A percentile compares a stretch with the other conserved stretches of the same genome.
phyloP scores from a whole-genome alignment of 2,329 filamentous ascomycete species.

The Sarocladium brachiariae region DNA sequence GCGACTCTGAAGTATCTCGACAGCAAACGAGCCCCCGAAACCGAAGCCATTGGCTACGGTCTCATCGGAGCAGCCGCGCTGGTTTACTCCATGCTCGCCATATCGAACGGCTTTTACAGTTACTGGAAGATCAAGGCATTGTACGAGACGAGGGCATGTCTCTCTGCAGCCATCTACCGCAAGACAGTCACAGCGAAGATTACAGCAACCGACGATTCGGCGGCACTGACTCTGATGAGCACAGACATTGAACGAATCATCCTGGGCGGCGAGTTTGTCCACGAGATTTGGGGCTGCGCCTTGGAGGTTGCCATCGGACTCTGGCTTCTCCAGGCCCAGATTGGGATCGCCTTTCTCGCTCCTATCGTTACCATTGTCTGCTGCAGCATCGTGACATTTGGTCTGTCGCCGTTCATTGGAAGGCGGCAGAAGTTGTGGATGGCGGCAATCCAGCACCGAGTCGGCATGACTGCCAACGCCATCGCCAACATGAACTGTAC shows the following conservation, averaged over 20 bases:
- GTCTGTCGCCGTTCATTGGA: constrained; percentile 14
- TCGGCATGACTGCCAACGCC: constrained; percentile 23
- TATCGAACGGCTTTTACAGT: constrained; percentile 31
- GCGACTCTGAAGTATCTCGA: constrained; percentile 27
- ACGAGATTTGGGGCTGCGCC: constrained; percentile 33
- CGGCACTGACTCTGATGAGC: constrained; percentile 40
- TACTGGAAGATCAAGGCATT: constrained; percentile 30
- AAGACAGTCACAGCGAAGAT: constrained; percentile 26
- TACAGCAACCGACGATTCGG: constrained; percentile 28
- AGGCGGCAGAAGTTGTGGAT: constrained; percentile 29
- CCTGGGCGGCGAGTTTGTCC: constrained; percentile 25
- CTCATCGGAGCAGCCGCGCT: constrained; percentile 34
- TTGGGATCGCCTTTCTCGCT: constrained; percentile 40
- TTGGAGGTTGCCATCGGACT: constrained; percentile 37
- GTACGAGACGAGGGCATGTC: constrained; percentile 25
- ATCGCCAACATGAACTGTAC: constrained; percentile 26
- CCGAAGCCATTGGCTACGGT: constrained; percentile 29
- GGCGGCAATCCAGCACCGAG: constrained; percentile 26
- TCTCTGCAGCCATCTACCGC: constrained; percentile 26
- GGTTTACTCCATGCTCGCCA: constrained; percentile 33
- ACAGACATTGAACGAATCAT: constrained; percentile 38
- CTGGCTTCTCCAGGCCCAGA: constrained; percentile 38
- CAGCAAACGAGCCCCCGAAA: constrained; percentile 9
- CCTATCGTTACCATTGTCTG: constrained; percentile 37
- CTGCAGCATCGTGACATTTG: constrained; percentile 14